Percentiles rank a stretch among this genome's conserved stretches.
Conservation (phyloP, 352 stramenopile species). For the Labyrinthula sp. region DNA sequence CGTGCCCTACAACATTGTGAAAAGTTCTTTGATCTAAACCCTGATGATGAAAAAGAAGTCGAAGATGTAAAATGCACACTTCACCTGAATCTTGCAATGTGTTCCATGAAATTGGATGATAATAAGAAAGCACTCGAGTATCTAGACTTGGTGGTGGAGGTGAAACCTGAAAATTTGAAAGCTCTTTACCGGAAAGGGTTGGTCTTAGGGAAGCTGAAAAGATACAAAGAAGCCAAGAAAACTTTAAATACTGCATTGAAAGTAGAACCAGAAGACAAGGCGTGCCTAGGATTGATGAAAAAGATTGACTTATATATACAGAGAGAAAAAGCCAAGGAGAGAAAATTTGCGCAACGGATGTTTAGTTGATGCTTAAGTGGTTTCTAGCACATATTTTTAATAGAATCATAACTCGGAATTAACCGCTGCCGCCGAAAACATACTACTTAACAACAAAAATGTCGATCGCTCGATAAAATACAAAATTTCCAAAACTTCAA, state of each 20-base stretch:
- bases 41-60: conserved; percentile 55
- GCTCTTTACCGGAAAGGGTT: conserved; percentile 57
- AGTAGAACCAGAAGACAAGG: conserved; percentile 43
- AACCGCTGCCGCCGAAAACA: too few relatives aligned
- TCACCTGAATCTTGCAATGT: conserved; percentile 69
- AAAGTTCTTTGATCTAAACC: conserved; percentile 71
- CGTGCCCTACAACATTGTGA: conserved; percentile 52
- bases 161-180: conserved; percentile 54
- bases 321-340: conserved; percentile 54
- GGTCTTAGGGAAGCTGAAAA: conserved; percentile 60
- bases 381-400: too few relatives aligned
- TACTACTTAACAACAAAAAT: too few relatives aligned
- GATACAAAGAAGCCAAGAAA: conserved; percentile 44
- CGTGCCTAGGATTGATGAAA: conserved; percentile 44
- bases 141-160: conserved; percentile 50
- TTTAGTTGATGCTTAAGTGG: conserved; percentile 23
- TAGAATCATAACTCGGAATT: too few relatives aligned
- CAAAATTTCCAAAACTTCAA: too few relatives aligned
- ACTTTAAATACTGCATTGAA: conserved; percentile 26
- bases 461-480: too few relatives aligned
- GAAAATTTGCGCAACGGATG: conserved; percentile 49
- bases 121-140: conserved; percentile 56
- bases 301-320: conserved; percentile 28
- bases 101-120: conserved; percentile 72
- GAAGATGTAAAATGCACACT: conserved; percentile 61